Percentiles rank a stretch among this genome's conserved stretches.
Conservation (phyloP, 2,329 filamentous ascomycete species). For the Phialophora chinensis region DNA sequence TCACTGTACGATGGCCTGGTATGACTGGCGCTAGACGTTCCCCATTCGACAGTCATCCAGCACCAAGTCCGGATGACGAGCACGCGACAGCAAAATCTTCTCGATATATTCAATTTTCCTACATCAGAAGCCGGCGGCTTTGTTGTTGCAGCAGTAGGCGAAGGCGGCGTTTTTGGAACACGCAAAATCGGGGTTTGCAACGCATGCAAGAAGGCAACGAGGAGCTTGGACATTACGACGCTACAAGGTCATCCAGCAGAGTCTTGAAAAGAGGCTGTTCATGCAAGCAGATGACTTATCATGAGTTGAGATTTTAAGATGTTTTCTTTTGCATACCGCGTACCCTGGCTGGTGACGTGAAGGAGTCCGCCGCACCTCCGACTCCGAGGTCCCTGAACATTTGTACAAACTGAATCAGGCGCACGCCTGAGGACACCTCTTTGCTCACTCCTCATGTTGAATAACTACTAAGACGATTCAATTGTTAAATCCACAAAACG, state of each 20-base stretch:
- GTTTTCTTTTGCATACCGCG: background rate
- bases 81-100: slow-evolving; percentile 9
- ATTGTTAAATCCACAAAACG: background rate
- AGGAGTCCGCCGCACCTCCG: background rate
- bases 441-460: background rate
- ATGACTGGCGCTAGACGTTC: slow-evolving; percentile 51
- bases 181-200: background rate
- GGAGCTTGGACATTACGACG: background rate
- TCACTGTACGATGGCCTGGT: slow-evolving; percentile 96
- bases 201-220: background rate
- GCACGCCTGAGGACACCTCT: background rate
- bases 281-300: slow-evolving; percentile 4
- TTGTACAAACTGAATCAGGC: background rate
- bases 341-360: slow-evolving; percentile 3
- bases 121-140: slow-evolving; percentile 15
- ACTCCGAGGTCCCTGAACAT: background rate
- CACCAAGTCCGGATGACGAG: slow-evolving; percentile 6
- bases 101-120: slow-evolving; percentile 7
- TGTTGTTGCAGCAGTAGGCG: slow-evolving; percentile 17
- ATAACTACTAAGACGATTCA: background rate
- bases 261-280: background rate
- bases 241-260: background rate
- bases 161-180: slow-evolving; percentile 19
- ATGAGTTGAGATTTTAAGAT: background rate
- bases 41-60: background rate